Evolutionary conservation across 306 rosid genomes (phyloP).

Genomic region (Cucurbita argyrosperma): DNA sequence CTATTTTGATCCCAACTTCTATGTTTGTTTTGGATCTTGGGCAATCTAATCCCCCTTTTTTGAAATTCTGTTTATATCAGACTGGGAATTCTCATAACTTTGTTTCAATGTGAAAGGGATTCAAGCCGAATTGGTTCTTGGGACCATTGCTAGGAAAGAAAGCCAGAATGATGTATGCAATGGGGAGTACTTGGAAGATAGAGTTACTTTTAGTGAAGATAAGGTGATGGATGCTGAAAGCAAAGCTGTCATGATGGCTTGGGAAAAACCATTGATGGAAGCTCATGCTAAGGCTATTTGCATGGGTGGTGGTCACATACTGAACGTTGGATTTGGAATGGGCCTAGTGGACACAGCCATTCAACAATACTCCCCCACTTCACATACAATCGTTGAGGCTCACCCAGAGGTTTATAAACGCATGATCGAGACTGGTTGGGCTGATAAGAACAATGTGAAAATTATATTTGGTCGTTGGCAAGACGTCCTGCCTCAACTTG

Average conservation of each 20-base stretch:
- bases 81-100: neutral
- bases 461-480: constrained; percentile 79
- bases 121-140: constrained; percentile 70
- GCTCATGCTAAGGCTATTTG: constrained; percentile 94
- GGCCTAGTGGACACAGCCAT: constrained; percentile 87
- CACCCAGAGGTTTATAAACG: constrained; percentile 72
- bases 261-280: constrained; percentile 98
- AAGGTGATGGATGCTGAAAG: constrained; percentile 71
- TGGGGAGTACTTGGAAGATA: constrained; percentile 60
- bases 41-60: neutral
- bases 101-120: constrained; percentile 29
- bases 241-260: constrained; percentile 95
- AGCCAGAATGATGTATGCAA: constrained; percentile 16
- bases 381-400: constrained; percentile 83
- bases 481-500: constrained; percentile 61
- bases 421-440: constrained; percentile 59
- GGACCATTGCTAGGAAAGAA: constrained; percentile 62
- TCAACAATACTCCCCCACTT: constrained; percentile 51
- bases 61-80: neutral
- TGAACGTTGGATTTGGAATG: constrained; percentile 88
- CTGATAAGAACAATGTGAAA: constrained; percentile 49
- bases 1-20: too few relatives aligned
- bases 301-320: constrained; percentile 64
- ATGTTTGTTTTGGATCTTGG: neutral
- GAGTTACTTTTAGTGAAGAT: constrained; percentile 73